Evolutionary conservation across 2,329 filamentous ascomycete species (phyloP), one percentile per base, ranked within the genome.

Genomic region (Cytospora piceicola): DNA sequence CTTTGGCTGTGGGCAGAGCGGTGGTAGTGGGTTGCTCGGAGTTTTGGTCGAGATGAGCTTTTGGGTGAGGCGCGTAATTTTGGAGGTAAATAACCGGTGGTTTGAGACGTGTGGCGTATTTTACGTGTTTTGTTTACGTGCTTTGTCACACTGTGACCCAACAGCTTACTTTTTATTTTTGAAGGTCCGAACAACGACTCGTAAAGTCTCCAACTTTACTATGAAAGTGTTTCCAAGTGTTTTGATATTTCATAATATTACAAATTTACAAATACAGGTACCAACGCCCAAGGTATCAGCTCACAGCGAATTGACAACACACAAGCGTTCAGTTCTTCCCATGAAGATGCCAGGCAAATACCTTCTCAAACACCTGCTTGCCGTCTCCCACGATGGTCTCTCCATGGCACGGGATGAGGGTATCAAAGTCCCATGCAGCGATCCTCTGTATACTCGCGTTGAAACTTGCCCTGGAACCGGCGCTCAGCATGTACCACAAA

Each of bases 351-450:
- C 94, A 97, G 72, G 85, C 85, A 78, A 96, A 92, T 15, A 96
- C 83, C 76, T 91, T 92, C 72, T 84, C 80, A 70, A 94, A 96
- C 20, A 91, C 81, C 14, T 84, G 84, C 82, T 96, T 97, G 12
- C 85, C 93, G 68, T 81, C 77, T 2, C 80, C 82, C 76, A 95
- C 90, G 70, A 98, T 88, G 20, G 91, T 89, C 79, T 99, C 95
- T 11, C 95, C 95, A 78, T 99, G 95, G 76, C 94, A 98, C 0
- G 94, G 93, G 67, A 99, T 88, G 59, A 98, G 83, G 49, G 88
- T 88, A 69, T 90, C 86, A 75, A 97, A 97, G 66, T 94, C 90
- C 94, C 94, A 99, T 63, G 77, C 75, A 61, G 88, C 82, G 69
- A 98, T 94, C 67, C 84, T 83, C 70, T 77, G 79, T 51, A 93